Percentiles rank a stretch among this genome's conserved stretches.
Conservation (phyloP, 495 filamentous ascomycete species). For the Xylaria sp. region DNA sequence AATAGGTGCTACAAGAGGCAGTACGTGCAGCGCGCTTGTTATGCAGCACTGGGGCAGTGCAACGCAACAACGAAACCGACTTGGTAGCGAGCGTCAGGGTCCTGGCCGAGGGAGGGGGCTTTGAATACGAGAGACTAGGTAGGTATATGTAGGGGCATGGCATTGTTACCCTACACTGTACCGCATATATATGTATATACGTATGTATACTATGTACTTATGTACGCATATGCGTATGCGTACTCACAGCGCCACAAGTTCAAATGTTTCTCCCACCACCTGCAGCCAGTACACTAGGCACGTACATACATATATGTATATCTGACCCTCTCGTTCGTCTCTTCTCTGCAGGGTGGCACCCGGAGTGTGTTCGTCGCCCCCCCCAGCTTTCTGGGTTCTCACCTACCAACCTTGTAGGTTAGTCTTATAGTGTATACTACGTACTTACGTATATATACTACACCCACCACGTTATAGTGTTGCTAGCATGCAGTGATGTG, state of each 20-base stretch:
- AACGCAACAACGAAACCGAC: neutral
- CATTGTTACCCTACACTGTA: neutral
- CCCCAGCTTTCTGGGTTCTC: neutral
- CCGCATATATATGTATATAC: neutral
- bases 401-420: neutral
- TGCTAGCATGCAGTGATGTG: neutral
- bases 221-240: no score
- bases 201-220: no score
- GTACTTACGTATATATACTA: neutral
- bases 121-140: conserved; percentile 18
- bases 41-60: neutral
- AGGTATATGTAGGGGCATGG: no score
- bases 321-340: conserved; percentile 13
- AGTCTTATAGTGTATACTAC: neutral
- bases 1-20: no score
- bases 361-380: neutral
- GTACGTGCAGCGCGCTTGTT: conserved; percentile 3
- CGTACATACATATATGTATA: neutral
- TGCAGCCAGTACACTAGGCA: neutral
- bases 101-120: neutral
- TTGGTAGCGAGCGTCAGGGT: neutral
- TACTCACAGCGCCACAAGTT: no score
- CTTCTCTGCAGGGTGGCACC: neutral
- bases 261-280: no score
- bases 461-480: no score